A percentile compares a stretch with the other conserved stretches of the same genome.
phyloP scores from a whole-genome alignment of 192 early-diverging fungal species.

The Coemansia asiatica region DNA sequence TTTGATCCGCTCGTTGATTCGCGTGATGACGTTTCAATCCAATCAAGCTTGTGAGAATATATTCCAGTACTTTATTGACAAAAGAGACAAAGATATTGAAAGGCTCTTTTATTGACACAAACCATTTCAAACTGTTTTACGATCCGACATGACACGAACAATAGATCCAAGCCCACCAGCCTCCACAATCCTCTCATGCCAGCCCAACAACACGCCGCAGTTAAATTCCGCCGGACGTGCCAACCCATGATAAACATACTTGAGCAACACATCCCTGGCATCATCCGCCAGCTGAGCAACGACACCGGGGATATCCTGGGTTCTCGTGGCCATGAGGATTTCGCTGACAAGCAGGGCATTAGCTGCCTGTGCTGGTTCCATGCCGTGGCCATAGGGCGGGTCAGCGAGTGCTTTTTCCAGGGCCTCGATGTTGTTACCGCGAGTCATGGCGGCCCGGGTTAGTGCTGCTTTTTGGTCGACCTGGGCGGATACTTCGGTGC shows the following conservation, averaged over 20 bases:
- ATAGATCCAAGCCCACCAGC: slow-evolving; percentile 85
- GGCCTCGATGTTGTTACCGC: slow-evolving; percentile 62
- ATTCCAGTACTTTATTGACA: no score
- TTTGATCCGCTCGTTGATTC: no score
- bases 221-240: slow-evolving; percentile 80
- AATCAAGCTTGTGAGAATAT: no score
- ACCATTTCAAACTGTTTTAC: slow-evolving; percentile 62
- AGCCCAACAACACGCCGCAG: slow-evolving; percentile 78
- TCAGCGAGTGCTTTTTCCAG: slow-evolving; percentile 63
- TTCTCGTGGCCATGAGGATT: slow-evolving; percentile 69
- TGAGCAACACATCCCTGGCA: slow-evolving; percentile 80
- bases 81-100: no score
- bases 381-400: slow-evolving; percentile 69
- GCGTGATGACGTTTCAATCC: no score
- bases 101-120: no score
- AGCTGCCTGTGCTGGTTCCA: slow-evolving; percentile 65
- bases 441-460: slow-evolving; percentile 65
- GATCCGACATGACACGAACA: slow-evolving; percentile 89
- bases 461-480: slow-evolving; percentile 52
- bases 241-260: slow-evolving; percentile 92
- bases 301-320: slow-evolving; percentile 66
- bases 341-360: slow-evolving; percentile 82
- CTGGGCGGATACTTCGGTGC: slow-evolving; percentile 15
- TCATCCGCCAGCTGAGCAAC: slow-evolving; percentile 61
- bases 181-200: slow-evolving; percentile 97